Evolutionary conservation across 2,329 filamentous ascomycete genomes (phyloP).

Genomic region (Calonectria pseudoturangicola): DNA sequence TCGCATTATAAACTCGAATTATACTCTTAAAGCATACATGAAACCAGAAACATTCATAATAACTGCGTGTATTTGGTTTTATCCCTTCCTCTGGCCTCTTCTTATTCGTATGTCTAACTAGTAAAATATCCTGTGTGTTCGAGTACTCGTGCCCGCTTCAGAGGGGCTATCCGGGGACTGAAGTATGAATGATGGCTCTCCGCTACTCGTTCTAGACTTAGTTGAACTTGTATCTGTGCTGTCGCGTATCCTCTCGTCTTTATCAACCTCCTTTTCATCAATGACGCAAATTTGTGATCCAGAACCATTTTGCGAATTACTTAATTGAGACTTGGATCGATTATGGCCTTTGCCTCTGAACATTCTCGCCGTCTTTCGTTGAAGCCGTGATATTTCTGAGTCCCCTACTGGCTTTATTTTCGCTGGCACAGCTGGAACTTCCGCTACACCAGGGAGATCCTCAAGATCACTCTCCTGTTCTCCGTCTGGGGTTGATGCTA

Average conservation of each 20-base stretch:
- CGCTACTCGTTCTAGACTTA: not conserved
- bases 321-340: slow-evolving; percentile 11
- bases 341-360: not conserved
- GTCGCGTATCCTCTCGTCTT: not conserved
- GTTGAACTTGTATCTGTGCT: not conserved
- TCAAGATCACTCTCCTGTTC: not conserved
- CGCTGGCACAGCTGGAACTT: not conserved
- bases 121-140: not conserved
- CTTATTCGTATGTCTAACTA: not conserved
- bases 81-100: not conserved
- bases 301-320: not conserved
- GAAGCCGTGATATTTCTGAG: not conserved
- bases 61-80: too few species aligned
- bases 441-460: not conserved
- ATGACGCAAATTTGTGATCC: not conserved
- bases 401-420: not conserved
- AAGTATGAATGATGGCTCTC: not conserved
- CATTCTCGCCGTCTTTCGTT: not conserved
- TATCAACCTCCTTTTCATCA: not conserved
- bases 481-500: not conserved
- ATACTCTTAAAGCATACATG: too few species aligned
- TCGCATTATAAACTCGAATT: too few species aligned
- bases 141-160: not conserved
- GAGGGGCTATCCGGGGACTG: not conserved
- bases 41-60: too few species aligned